These are phyloP conservation scores for Angophora floribunda DNA, from an alignment of 345 rosid species.

Conservation along the genomic window DNA sequence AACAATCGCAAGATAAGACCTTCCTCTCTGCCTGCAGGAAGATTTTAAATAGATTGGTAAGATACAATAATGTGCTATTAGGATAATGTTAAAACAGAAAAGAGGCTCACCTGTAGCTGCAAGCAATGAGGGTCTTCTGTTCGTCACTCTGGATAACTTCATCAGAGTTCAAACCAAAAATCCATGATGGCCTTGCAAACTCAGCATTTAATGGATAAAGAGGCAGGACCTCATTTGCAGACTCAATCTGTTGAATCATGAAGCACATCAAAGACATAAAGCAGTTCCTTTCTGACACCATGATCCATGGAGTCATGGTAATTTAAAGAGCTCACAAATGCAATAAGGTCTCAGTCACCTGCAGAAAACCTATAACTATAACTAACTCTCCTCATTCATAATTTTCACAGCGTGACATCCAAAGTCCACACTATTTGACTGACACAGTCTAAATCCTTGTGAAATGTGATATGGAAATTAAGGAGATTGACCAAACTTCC, in stretches of 20 bases:
- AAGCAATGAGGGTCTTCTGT: conserved; percentile 59
- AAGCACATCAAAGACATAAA: not conserved
- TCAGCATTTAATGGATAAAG: conserved; percentile 68
- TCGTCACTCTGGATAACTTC: conserved; percentile 47
- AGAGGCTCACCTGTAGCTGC: conserved; percentile 59
- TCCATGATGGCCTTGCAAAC: conserved; percentile 81
- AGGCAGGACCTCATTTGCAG: conserved; percentile 40
- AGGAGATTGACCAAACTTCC: not conserved
- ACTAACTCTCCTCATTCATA: not conserved
- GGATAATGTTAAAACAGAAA: not conserved
- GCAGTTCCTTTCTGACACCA: not conserved
- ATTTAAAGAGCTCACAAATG: not conserved
- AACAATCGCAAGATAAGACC: conserved; percentile 67
- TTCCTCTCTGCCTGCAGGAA: conserved; percentile 76
- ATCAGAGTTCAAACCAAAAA: conserved; percentile 73
- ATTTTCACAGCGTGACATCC: not conserved
- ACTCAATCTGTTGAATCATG: conserved; percentile 47
- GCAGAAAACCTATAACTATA: not conserved
- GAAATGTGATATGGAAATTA: not conserved
- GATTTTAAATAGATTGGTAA: not conserved
- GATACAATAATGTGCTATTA: not conserved
- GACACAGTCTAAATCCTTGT: not conserved
- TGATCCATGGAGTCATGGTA: not conserved
- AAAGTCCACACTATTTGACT: not conserved
- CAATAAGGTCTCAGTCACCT: not conserved